Conservation (phyloP, 345 rosid genomes). For the Salix koriyanagi region DNA sequence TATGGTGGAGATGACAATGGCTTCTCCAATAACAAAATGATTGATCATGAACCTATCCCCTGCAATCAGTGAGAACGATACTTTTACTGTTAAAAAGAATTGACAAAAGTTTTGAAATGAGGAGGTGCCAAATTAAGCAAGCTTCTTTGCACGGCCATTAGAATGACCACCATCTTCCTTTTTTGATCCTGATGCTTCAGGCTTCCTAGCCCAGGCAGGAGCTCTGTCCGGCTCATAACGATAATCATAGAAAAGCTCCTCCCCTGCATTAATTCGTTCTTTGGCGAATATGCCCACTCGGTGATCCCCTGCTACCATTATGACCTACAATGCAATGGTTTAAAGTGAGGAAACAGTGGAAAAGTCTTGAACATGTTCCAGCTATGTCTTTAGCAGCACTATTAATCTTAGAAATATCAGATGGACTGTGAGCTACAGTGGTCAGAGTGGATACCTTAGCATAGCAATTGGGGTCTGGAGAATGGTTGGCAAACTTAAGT, state of each 20-base stretch:
- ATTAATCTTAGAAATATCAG: background rate
- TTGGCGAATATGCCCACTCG: constrained; percentile 95
- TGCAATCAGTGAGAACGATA: constrained; percentile 28
- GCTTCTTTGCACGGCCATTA: constrained; percentile 89
- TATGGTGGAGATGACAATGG: constrained; percentile 35
- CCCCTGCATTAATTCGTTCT: constrained; percentile 81
- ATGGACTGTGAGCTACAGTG: background rate
- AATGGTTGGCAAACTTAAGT: constrained; percentile 91
- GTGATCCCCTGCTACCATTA: constrained; percentile 96
- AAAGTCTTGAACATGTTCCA: background rate
- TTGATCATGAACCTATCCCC: constrained; percentile 17
- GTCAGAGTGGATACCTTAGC: constrained; percentile 61
- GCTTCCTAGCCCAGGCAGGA: constrained; percentile 98
- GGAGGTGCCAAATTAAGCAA: constrained; percentile 49
- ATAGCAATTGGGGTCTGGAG: constrained; percentile 97
- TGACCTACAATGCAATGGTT: constrained; percentile 49
- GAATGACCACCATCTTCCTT: constrained; percentile 77
- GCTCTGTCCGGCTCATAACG: constrained; percentile 96
- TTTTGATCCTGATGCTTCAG: constrained; percentile 77
- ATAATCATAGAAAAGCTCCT: constrained; percentile 91
- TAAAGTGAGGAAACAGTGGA: background rate
- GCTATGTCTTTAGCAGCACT: background rate
- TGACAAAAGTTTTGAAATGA: constrained; percentile 6
- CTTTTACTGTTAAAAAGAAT: constrained; percentile 28
- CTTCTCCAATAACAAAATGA: constrained; percentile 31